These are phyloP conservation scores for Hansenula sp. DNA, from an alignment of 1,139 yeast genomes.

Conservation along the genomic window DNA sequence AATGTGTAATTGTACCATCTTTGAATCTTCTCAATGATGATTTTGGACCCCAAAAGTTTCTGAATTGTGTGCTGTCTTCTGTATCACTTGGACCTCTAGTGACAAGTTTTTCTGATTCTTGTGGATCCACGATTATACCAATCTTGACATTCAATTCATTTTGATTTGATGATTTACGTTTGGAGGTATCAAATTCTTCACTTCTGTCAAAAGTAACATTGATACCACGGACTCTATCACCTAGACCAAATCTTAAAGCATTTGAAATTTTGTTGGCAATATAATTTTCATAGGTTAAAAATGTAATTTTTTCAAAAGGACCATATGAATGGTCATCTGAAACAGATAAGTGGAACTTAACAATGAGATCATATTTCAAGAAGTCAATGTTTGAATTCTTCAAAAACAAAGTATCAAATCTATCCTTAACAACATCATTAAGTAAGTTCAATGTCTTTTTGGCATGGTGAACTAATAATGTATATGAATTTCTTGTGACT, in stretches of 20 bases:
- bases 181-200: conserved; percentile 39
- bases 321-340: conserved; percentile 40
- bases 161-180: conserved; percentile 47
- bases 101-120: conserved; percentile 72
- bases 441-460: conserved; percentile 61
- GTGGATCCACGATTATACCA: conserved; percentile 69
- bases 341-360: conserved; percentile 46
- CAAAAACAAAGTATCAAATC: conserved; percentile 82
- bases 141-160: conserved; percentile 33
- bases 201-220: conserved; percentile 29
- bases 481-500: conserved; percentile 68
- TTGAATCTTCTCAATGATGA: conserved; percentile 86
- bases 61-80: conserved; percentile 59
- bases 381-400: conserved; percentile 51
- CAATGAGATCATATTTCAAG: conserved; percentile 62
- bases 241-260: conserved; percentile 61
- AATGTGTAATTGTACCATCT: conserved; percentile 84
- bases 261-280: conserved; percentile 56
- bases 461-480: conserved; percentile 60
- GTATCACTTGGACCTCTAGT: conserved; percentile 81
- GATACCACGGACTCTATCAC: conserved; percentile 52
- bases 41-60: conserved; percentile 84
- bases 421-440: conserved; percentile 76
- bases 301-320: conserved; percentile 70
- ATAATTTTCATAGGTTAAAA: conserved; percentile 64